A percentile compares a stretch with the other conserved stretches of the same genome.
These are phyloP conservation scores for Suhomyces canberraensis DNA, from an alignment of 805 yeast genomes.

Conservation along the genomic window DNA sequence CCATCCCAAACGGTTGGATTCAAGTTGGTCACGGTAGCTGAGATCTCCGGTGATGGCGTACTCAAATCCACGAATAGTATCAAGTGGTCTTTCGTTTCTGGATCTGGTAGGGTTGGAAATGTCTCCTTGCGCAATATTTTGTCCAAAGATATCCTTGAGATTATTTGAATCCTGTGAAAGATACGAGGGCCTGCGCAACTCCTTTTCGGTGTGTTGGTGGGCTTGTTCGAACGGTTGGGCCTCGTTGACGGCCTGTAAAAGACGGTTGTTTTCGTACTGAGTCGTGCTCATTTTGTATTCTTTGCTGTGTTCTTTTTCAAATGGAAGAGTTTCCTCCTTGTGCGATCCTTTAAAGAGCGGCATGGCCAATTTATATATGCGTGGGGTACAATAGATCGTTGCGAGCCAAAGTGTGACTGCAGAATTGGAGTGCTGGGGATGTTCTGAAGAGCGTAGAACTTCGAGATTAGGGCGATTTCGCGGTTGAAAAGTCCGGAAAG, in stretches of 20 bases:
- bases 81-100: constrained; percentile 94
- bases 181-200: constrained; percentile 41
- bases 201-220: constrained; percentile 33
- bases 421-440: no score
- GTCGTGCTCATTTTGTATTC: constrained; percentile 5
- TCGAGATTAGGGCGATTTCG: no score
- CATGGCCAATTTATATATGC: constrained; percentile 6
- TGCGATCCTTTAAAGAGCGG: constrained; percentile 5
- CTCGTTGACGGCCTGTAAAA: constrained; percentile 87
- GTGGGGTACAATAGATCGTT: not conserved
- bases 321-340: constrained; percentile 2
- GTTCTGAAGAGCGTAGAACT: no score
- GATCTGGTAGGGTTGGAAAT: constrained; percentile 89
- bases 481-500: no score
- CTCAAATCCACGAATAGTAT: constrained; percentile 91
- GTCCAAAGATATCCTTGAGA: constrained; percentile 82
- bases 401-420: not conserved
- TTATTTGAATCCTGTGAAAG: constrained; percentile 50
- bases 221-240: constrained; percentile 89
- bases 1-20: constrained; percentile 78
- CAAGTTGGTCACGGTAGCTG: constrained; percentile 74
- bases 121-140: constrained; percentile 74
- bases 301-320: constrained; percentile 1
- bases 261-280: constrained; percentile 61
- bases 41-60: constrained; percentile 90